Base-by-base conservation (phyloP, 2,329 filamentous ascomycete species). In the Monilinia vaccinii-corymbosi region DNA sequence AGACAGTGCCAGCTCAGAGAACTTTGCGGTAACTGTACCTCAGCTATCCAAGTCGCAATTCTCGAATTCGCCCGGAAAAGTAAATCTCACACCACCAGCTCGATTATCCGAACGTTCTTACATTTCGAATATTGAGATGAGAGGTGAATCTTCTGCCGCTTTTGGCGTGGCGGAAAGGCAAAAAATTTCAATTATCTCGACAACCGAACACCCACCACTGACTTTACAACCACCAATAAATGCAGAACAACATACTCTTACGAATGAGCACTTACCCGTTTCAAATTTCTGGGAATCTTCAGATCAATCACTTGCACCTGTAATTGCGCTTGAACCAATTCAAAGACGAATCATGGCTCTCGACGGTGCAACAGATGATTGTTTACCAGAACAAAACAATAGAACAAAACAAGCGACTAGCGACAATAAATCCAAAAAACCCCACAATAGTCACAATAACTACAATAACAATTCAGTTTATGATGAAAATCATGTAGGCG, bases 311-410 rank as follows among this genome's bases (percentile, higher is more conserved):
- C 2, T 18, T 23, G 21, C 28, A 23, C 40, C 25, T 55, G 25
- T 44, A 32, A 16, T 11, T 55, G 14, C 13, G 5, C 31, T 13
- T 11, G 18, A 44, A 23, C 2, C 18, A 23, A 28, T 44, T 44
- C 38, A 9, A 55, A 44, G 16, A 21, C 18, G 16, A 32, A n/a
- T 23, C 10, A 56, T 56, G 56, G 28, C 21, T 42, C 32, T 60
- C 4, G 58, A 60, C 18, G 58, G 58, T 38, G 31, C 50, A 47
- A 53, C n/a, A 16, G 58, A 56, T 46, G 34, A 23, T 47, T 18
- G 18, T 60, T 52, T 64, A 32, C 23, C 36, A 51, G 25, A 32
- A 45, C 36, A 44, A 28, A 40, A 44, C 32, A 38, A 23, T 21
- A 42, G 21, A 31, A 40, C 51, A 34, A 40, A 31, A 48, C 42